phyloP scores from a whole-genome alignment of 176 grass and related monocot genomes.

The Eremochloa ophiuroides region DNA sequence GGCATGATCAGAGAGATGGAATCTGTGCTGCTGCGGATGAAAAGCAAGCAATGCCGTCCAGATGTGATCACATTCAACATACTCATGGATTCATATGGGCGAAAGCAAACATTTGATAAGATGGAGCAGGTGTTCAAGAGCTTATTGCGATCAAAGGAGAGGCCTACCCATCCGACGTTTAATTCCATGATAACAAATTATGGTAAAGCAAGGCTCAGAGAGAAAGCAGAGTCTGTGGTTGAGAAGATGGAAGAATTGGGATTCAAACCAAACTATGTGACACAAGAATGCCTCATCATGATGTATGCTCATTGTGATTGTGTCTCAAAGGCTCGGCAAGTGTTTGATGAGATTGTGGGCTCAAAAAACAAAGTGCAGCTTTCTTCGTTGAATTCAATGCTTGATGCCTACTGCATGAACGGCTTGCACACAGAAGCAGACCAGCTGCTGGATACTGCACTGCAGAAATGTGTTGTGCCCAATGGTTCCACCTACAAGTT shows the following conservation, averaged over 20 bases:
- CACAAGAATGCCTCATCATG: slow-evolving; percentile 78
- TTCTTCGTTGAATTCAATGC: slow-evolving; percentile 76
- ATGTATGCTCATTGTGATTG: slow-evolving; percentile 69
- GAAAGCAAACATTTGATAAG: slow-evolving; percentile 80
- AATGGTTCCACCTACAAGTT: slow-evolving; percentile 83
- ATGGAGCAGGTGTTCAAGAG: slow-evolving; percentile 99
- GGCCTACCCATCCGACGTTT: slow-evolving; percentile 81
- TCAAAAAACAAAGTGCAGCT: slow-evolving; percentile 48
- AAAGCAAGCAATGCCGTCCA: slow-evolving; percentile 72
- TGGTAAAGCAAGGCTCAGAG: slow-evolving; percentile 81
- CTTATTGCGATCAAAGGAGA: slow-evolving; percentile 74
- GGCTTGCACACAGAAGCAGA: slow-evolving; percentile 74
- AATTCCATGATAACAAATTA: slow-evolving; percentile 98
- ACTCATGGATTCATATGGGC: slow-evolving; percentile 87
- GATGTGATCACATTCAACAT: slow-evolving; percentile 96
- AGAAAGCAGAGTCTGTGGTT: slow-evolving; percentile 66
- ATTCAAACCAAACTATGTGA: slow-evolving; percentile 78
- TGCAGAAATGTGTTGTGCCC: slow-evolving; percentile 47
- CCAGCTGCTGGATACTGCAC: slow-evolving; percentile 51
- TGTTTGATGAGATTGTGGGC: slow-evolving; percentile 70
- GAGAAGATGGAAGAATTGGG: slow-evolving; percentile 78
- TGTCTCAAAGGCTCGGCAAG: slow-evolving; percentile 57
- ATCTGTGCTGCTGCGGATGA: slow-evolving; percentile 68
- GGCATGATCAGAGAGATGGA: slow-evolving; percentile 97
- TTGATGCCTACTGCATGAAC: slow-evolving; percentile 91